phyloP scores from a whole-genome alignment of 208 protist species.

The Herpetomonas samuelpessoai region DNA sequence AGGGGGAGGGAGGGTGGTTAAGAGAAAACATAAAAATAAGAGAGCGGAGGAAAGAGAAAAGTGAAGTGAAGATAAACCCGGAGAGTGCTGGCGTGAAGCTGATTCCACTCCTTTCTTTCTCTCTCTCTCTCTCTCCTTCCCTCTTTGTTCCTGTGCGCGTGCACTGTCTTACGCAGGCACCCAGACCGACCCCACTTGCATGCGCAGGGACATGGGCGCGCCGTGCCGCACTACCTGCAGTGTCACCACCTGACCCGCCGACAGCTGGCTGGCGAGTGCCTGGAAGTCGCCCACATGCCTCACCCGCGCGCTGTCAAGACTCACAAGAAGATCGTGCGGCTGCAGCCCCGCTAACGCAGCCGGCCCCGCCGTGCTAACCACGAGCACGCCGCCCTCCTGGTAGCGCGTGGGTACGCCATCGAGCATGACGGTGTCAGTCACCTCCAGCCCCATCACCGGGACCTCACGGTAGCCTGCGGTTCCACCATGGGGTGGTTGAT shows the following conservation, averaged over 20 bases:
- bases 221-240: constrained; percentile 47
- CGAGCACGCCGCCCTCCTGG: constrained; percentile 48
- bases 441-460: constrained; percentile 57
- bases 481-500: not conserved
- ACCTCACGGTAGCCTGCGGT: constrained; percentile 7
- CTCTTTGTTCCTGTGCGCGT: constrained; percentile 1
- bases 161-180: constrained; percentile 19
- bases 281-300: constrained; percentile 38
- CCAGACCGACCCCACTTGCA: constrained; percentile 23
- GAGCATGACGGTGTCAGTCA: constrained; percentile 45
- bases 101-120: not conserved
- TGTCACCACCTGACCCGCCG: constrained; percentile 24
- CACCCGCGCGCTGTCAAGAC: constrained; percentile 38
- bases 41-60: constrained; percentile 4
- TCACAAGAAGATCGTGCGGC: constrained; percentile 52
- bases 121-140: not conserved
- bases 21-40: not conserved
- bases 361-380: constrained; percentile 56
- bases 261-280: constrained; percentile 30
- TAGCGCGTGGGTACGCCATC: constrained; percentile 57
- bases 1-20: not conserved
- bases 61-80: no score
- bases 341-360: constrained; percentile 51
- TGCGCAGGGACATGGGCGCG: constrained; percentile 26
- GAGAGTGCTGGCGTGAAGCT: no score